Evolutionary conservation across 805 yeast species (phyloP), one percentile per base, ranked within the genome.

Genomic region (Danielozyma ontarioensis): DNA sequence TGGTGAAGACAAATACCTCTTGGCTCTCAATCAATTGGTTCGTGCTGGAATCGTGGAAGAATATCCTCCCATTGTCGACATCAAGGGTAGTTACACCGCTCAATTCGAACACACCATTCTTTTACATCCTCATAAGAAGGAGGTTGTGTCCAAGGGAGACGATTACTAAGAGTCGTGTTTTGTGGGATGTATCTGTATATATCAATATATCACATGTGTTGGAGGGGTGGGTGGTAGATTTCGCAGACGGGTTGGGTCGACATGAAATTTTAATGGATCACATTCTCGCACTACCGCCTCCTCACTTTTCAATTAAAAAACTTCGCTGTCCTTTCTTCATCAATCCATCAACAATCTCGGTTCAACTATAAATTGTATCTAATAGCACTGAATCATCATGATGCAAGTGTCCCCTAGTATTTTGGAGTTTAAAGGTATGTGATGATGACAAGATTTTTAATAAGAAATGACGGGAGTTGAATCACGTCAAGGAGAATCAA

Each of bases 21-120:
- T 85, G 47, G 96, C 95, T 4, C 72, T 93, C 59, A 87, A 83
- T 62, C 82, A 77, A 48, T 70, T 93, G 53, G 95, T 87, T 34
- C 80, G 78, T 55, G 74, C 83, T 5, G 97, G 96, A 4, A 64
- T 84, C n/a, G 86, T 93, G 6, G 83, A 83, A 49, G 98, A 87
- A 45, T 88, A 93, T 50, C 96, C 97, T 13, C 99, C 99, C 5
- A 66, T 93, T 44, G 80, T 76, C 34, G 99, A 93, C 55, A 62
- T 71, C 13, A 73, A 69, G 39, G 97, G 97, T 10, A 72, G 83
- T 30, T 89, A 84, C 70, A 93, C 97, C 25, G 98, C 98, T 0
- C 99, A 93, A 62, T 90, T 62, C 53, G 99, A 93, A 59, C 99
- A 93, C 64, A 93, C 99, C 1, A 74, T 90, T 29, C 68, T 93